Conservation (phyloP, 2,329 filamentous ascomycete genomes). For the Fusarium sp. region DNA sequence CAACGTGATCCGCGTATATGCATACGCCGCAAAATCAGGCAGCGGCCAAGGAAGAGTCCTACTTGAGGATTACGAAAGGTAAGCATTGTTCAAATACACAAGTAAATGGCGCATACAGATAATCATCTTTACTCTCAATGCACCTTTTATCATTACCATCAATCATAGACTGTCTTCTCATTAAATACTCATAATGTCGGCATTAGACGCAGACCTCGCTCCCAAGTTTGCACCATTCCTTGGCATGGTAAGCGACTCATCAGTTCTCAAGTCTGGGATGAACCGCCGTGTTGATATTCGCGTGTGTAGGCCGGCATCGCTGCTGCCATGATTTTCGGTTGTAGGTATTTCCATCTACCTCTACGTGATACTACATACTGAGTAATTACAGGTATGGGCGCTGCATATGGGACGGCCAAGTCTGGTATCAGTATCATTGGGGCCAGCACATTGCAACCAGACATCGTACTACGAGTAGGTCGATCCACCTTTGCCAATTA, state of each 20-base stretch:
- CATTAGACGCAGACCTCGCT: slow-evolving; percentile 64
- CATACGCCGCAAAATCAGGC: background rate
- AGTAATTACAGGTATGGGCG: slow-evolving; percentile 67
- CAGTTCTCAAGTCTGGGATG: background rate
- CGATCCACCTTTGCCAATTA: background rate
- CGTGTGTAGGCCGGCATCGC: slow-evolving; percentile 75
- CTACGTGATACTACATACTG: slow-evolving; percentile 34
- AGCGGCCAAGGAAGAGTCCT: background rate
- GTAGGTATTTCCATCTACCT: slow-evolving; percentile 60
- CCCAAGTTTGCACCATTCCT: slow-evolving; percentile 90
- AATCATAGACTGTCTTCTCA: background rate
- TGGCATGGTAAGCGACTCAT: slow-evolving; percentile 75
- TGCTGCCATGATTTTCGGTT: slow-evolving; percentile 85
- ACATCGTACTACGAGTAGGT: slow-evolving; percentile 87
- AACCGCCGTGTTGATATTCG: slow-evolving; percentile 41
- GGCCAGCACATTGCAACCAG: slow-evolving; percentile 84
- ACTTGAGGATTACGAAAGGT: background rate
- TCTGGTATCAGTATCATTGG: slow-evolving; percentile 89
- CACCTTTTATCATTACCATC: background rate
- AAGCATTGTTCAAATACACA: background rate
- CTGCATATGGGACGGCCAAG: slow-evolving; percentile 88
- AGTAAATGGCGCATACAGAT: background rate
- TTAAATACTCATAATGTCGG: background rate
- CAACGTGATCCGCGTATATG: background rate
- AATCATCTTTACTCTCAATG: background rate